These are phyloP conservation scores for thale cress (Arabidopsis thaliana) DNA, from an alignment of 345 rosid species.

Conservation along the genomic window DNA sequence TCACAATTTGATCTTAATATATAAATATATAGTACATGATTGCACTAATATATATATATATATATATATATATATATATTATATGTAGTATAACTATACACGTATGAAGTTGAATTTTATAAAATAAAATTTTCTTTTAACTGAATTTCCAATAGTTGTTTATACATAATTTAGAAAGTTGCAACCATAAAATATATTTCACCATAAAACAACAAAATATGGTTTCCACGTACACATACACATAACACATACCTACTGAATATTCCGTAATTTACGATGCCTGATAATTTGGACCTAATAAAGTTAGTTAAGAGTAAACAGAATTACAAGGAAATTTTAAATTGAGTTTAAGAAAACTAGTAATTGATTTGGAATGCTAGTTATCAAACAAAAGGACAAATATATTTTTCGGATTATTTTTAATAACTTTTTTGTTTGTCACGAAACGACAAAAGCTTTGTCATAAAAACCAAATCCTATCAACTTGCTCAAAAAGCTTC, in stretches of 20 bases:
- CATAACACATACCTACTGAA: too few species aligned
- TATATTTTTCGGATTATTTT: not conserved
- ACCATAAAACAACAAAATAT: too few species aligned
- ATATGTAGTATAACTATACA: not conserved
- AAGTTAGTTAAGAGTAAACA: not conserved
- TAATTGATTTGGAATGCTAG: not conserved
- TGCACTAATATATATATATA: not conserved
- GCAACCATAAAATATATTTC: not conserved
- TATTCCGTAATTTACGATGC: too few species aligned
- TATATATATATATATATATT: not conserved
- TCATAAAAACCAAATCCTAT: slow-evolving; percentile 8
- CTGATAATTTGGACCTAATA: not conserved
- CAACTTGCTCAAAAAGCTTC: slow-evolving; percentile 25
- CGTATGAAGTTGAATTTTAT: not conserved
- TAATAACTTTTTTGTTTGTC: not conserved
- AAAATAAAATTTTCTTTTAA: not conserved
- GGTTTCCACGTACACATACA: too few species aligned
- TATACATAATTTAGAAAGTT: not conserved
- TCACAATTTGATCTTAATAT: slow-evolving; percentile 10
- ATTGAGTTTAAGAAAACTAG: not conserved
- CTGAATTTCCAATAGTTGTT: not conserved
- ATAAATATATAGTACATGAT: not conserved
- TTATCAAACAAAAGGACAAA: slow-evolving; percentile 21
- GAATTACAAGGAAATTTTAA: not conserved
- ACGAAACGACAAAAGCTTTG: slow-evolving; percentile 28